Evolutionary conservation across 2,329 filamentous ascomycete species (phyloP).

Genomic region (Aureobasidium namibiae): DNA sequence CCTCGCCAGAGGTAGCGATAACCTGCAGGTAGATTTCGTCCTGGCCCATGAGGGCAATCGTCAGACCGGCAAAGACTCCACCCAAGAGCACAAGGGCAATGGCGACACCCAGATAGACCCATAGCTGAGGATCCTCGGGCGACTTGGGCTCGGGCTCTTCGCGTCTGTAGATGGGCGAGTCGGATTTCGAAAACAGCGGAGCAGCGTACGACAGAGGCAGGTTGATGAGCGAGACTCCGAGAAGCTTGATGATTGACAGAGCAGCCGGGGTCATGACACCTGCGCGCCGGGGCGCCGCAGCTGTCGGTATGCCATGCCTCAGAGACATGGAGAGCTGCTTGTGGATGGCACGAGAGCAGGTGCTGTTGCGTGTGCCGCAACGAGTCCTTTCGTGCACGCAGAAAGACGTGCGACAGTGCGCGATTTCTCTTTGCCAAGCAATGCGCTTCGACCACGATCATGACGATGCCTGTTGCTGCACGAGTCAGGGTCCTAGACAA

Average conservation of each 20-base stretch:
- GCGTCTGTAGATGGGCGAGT: constrained; percentile 11
- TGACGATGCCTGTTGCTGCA: not conserved
- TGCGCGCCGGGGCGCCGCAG: constrained; percentile 2
- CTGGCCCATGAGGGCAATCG: constrained; percentile 73
- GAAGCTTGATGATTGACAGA: constrained; percentile 16
- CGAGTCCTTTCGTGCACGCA: not conserved
- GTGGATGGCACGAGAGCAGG: not conserved
- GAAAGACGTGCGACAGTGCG: not conserved
- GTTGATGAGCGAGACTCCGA: constrained; percentile 15
- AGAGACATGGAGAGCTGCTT: constrained; percentile 14
- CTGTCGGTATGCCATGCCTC: constrained; percentile 12
- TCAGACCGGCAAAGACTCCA: constrained; percentile 89
- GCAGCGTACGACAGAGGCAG: constrained; percentile 15
- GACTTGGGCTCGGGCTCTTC: constrained; percentile 21
- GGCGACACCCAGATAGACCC: constrained; percentile 73
- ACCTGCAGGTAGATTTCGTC: constrained; percentile 98
- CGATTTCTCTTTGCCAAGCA: not conserved
- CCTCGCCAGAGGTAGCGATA: constrained; percentile 75
- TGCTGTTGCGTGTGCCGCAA: not conserved
- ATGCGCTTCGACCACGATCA: not conserved
- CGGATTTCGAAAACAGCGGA: constrained; percentile 12
- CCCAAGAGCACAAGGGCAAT: constrained; percentile 75
- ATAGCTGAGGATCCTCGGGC: constrained; percentile 54
- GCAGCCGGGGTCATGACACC: constrained; percentile 15
- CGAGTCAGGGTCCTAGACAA: not conserved